Evolutionary conservation across 164 flowering plant genomes (phyloP).

Genomic region (Protea cynaroides): DNA sequence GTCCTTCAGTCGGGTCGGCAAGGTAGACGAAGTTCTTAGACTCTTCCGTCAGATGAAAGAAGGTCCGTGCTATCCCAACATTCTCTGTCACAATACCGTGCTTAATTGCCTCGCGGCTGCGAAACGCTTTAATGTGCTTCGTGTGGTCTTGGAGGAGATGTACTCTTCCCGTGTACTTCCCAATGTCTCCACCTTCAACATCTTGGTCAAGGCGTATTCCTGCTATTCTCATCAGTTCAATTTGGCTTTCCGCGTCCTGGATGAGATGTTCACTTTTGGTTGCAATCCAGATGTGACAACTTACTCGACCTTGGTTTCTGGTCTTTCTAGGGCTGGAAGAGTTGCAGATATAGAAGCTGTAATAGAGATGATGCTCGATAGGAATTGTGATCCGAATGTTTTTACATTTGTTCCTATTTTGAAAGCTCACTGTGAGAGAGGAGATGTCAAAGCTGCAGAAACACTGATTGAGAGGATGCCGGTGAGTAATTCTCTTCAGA

Average conservation of each 20-base stretch:
- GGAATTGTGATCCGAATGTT: neutral
- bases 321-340: constrained; percentile 11
- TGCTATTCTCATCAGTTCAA: constrained; percentile 7
- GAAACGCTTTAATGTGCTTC: neutral
- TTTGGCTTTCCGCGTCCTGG: constrained; percentile 5
- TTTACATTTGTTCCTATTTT: constrained; percentile 10
- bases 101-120: constrained; percentile 3
- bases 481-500: constrained; percentile 1
- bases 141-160: constrained; percentile 1
- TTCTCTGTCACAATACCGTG: constrained; percentile 8
- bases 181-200: constrained; percentile 8
- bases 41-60: constrained; percentile 4
- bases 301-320: constrained; percentile 10
- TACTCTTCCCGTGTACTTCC: neutral
- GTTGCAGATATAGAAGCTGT: constrained; percentile 4
- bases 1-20: constrained; percentile 2
- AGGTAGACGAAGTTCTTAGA: constrained; percentile 1
- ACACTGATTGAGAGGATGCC: constrained; percentile 4
- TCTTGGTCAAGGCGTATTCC: constrained; percentile 7
- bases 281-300: constrained; percentile 9
- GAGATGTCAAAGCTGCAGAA: constrained; percentile 1
- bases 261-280: neutral
- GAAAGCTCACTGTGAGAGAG: constrained; percentile 5
- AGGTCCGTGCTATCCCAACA: neutral
- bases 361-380: neutral